phyloP scores from a whole-genome alignment of 352 stramenopile species.

The Stramenopiles sp. region DNA sequence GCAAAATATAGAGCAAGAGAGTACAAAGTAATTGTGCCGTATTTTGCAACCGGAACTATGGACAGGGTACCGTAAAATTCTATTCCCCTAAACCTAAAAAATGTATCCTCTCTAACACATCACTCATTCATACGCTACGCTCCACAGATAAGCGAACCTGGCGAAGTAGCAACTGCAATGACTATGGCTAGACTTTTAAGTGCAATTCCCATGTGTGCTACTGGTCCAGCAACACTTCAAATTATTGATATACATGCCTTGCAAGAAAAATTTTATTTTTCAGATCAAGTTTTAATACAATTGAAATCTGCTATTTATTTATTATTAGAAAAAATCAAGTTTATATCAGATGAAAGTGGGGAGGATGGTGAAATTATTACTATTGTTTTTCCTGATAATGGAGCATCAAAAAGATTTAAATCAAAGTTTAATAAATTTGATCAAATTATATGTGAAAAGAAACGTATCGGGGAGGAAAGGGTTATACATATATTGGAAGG shows the following conservation, averaged over 20 bases:
- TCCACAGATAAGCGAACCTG: too few species aligned
- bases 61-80: neutral
- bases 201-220: neutral
- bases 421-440: conserved; percentile 28
- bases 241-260: conserved; percentile 14
- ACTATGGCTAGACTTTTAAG: conserved; percentile 4
- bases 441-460: conserved; percentile 14
- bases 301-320: conserved; percentile 1
- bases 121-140: too few species aligned
- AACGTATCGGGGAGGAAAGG: conserved; percentile 30
- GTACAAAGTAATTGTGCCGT: neutral
- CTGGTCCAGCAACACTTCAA: conserved; percentile 2
- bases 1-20: neutral
- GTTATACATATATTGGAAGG: conserved; percentile 43
- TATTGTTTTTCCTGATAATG: conserved; percentile 50
- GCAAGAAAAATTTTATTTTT: conserved; percentile 13
- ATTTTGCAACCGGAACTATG: neutral
- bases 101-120: too few species aligned
- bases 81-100: too few species aligned
- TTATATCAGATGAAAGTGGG: neutral
- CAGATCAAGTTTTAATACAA: neutral
- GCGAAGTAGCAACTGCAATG: conserved; percentile 11
- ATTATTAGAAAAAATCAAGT: neutral
- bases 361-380: conserved; percentile 31
- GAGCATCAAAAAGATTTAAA: conserved; percentile 44